Percentiles rank a stretch among this genome's conserved stretches.
Conservation (phyloP, 1,139 yeast genomes). For the Blastobotrys illinoisensis region DNA sequence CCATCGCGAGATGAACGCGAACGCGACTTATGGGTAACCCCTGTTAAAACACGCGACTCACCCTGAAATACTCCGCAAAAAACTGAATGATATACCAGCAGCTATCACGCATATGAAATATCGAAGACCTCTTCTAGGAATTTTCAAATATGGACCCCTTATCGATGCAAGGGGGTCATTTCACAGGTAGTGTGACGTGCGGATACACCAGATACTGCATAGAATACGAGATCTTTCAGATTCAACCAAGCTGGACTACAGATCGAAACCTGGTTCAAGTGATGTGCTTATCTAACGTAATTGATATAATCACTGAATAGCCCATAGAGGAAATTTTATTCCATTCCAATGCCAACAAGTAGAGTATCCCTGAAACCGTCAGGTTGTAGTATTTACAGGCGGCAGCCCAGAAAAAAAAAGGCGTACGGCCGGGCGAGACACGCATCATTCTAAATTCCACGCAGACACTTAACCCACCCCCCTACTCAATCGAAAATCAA, state of each 20-base stretch:
- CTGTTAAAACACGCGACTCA: no score
- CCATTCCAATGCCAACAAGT: no score
- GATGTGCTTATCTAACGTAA: no score
- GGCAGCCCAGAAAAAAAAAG: neutral
- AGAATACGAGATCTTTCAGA: neutral
- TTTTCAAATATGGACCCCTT: no score
- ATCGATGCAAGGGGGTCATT: neutral
- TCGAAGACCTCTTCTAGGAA: no score
- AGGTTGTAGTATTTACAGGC: neutral
- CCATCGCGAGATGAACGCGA: no score
- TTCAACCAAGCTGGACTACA: no score
- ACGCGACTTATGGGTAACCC: no score
- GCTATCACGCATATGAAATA: no score
- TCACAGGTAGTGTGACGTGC: neutral
- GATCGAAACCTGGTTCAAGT: no score
- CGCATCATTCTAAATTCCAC: neutral
- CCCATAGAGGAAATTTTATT: neutral
- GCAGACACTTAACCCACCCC: neutral
- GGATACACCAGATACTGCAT: neutral
- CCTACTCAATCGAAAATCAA: neutral
- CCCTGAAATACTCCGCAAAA: no score
- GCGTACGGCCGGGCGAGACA: neutral
- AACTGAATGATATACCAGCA: no score
- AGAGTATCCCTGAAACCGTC: neutral
- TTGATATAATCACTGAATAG: neutral